Evolutionary conservation across 495 filamentous ascomycete genomes (phyloP), one percentile per base, ranked within the genome.

Genomic region (Corynascus novoguineensis): DNA sequence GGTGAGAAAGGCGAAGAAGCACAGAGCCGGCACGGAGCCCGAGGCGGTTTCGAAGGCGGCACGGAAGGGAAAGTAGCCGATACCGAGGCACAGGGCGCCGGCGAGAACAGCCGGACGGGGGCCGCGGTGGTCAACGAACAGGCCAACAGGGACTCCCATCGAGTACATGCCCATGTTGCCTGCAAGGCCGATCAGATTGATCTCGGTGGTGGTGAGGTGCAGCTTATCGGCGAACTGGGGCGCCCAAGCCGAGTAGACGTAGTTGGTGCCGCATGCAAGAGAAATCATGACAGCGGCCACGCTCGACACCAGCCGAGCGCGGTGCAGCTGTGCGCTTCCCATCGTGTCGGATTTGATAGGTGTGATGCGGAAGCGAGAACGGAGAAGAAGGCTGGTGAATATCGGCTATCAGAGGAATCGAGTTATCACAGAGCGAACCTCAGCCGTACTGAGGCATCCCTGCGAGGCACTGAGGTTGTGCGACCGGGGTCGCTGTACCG

Each of bases 171-270:
- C 92, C 62, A 97, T 67, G 63, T 97, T 97, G n/a, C 87, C 92
- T n/a, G 87, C 84, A 4, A 83, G 79, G 24, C 92, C 92, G 64
- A 98, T 95, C 55, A 97, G 66, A 69, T 97, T 97, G 72, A 80
- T 88, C 71, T 96, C 81, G 25, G 91, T 97, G 24, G 93, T 86
- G 3, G 89, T 89, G 50, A 97, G 83, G 71, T 87, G 82, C 71
- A 98, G 77, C 56, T 79, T 82, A 57, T 91, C 84, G 24, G 91
- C 91, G 64, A 97, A 96, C 70, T 96, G 90, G 15, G 93, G 93
- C 27, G 86, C 92, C 90, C 95, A 98, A 73, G 93, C 95, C 53
- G 91, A 96, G 67, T 97, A 98, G 60, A 92, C 95, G 96, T 63
- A 50, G 75, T 96, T 97, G 42, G 92, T 96, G 57, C 92, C 92